A percentile compares a stretch with the other conserved stretches of the same genome.
Conservation (phyloP, 805 yeast genomes). For the Clavispora fructus region DNA sequence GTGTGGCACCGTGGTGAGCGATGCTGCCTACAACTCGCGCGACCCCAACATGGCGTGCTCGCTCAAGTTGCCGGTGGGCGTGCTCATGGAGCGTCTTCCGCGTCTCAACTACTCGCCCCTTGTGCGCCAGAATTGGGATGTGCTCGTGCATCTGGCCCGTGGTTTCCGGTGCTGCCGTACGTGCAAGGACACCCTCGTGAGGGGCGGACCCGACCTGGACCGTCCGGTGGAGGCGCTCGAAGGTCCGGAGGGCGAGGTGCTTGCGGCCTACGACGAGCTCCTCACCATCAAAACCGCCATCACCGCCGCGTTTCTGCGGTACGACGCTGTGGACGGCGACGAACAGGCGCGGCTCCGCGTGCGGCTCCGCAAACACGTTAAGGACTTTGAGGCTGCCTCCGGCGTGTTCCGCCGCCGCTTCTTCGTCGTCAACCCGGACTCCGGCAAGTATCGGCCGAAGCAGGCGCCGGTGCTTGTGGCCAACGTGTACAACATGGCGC, state of each 20-base stretch:
- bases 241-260: slow-evolving; percentile 8
- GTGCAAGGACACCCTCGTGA: background rate
- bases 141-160: slow-evolving; percentile 2
- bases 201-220: background rate
- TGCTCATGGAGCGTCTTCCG: slow-evolving; percentile 35
- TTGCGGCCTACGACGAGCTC: slow-evolving; percentile 17
- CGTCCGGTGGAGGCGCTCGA: background rate
- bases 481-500: slow-evolving; percentile 53
- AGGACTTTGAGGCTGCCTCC: slow-evolving; percentile 28
- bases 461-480: slow-evolving; percentile 25
- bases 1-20: slow-evolving; percentile 83
- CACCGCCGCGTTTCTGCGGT: slow-evolving; percentile 17
- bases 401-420: slow-evolving; percentile 17
- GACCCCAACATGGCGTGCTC: slow-evolving; percentile 56
- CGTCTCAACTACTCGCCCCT: slow-evolving; percentile 28
- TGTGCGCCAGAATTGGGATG: slow-evolving; percentile 16
- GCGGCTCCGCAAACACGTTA: slow-evolving; percentile 19
- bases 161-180: background rate
- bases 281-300: slow-evolving; percentile 21
- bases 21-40: slow-evolving; percentile 32
- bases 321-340: slow-evolving; percentile 11
- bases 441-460: slow-evolving; percentile 1
- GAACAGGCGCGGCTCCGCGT: slow-evolving; percentile 14
- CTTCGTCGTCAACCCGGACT: slow-evolving; percentile 2
- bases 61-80: slow-evolving; percentile 53